Base-by-base conservation (phyloP, 2,329 filamentous ascomycete species). In the Fusarium sp. region DNA sequence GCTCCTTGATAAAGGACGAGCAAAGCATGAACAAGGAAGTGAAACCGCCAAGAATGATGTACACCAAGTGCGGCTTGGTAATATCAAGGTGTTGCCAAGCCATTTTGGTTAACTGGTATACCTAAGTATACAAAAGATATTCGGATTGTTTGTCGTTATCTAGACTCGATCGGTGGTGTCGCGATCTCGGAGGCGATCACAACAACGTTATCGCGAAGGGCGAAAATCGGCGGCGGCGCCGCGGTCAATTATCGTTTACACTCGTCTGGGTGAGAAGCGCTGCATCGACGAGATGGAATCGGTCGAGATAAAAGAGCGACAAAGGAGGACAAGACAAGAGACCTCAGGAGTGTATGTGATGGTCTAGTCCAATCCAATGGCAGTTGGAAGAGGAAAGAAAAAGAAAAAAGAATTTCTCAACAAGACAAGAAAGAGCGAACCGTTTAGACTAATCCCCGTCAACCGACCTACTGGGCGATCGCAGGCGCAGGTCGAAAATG, bases 1-100 rank as follows among this genome's bases (percentile, higher is more conserved):
- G 92, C 86, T 99, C 96, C 85, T 99, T 99, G 83, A 99, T 97
- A 78, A 98, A 90, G 58, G 97, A 93, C 64, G 96, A 99, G 81
- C 94, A 97, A 64, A 99, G 86, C 96, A 99, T 99, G 84, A 99
- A 99, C 75, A 99, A 85, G 65, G 92, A 94, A 73, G 96, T 99
- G 84, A 99, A 99, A 80, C 95, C 96, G 76, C 96, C 96, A 59
- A 99, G 86, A 82, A 99, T 98, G 82, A 98, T 93, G 82, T 99
- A 99, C 72, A 97, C 96, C 93, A 98, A 82, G 86, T 99, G 96
- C 76, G 96, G 93, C 85, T 91, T 92, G 82, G 97, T 98, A 83
- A 98, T 90, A 66, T 90, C 90, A 55, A 95, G 86, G 74, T 94
- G 91, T 49, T 91, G 87, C 92, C 92, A 94, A 67, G 90, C 90